phyloP scores from a whole-genome alignment of 2,329 filamentous ascomycete genomes.

The Xylariales sp. region DNA sequence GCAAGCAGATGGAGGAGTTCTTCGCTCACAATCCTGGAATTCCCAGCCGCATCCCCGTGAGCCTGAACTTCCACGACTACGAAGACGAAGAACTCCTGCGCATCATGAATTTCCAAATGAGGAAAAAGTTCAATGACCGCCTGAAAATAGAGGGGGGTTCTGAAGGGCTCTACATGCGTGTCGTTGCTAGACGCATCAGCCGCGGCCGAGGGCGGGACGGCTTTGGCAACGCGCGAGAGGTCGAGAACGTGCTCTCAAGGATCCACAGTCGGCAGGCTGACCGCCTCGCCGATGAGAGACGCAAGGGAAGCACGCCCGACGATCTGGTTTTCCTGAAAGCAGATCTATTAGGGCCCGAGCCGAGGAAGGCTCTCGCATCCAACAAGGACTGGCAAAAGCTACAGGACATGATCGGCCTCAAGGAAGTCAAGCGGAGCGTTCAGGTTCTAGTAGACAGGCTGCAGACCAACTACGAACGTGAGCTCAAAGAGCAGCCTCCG shows the following conservation, averaged over 20 bases:
- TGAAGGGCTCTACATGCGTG: conserved; percentile 58
- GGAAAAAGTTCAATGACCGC: conserved; percentile 43
- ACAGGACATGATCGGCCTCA: conserved; percentile 22
- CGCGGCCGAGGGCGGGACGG: conserved; percentile 58
- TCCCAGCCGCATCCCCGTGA: conserved; percentile 62
- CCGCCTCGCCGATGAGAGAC: conserved; percentile 46
- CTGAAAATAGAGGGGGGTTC: conserved; percentile 59
- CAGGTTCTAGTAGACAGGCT: conserved; percentile 31
- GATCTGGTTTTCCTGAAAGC: conserved; percentile 59
- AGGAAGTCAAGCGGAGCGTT: conserved; percentile 27
- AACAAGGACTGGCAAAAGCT: conserved; percentile 23
- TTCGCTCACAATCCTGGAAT: conserved; percentile 71
- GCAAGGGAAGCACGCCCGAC: conserved; percentile 36
- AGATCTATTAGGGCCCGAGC: conserved; percentile 61
- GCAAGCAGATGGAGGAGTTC: conserved; percentile 71
- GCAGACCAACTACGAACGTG: conserved; percentile 20
- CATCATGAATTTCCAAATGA: conserved; percentile 55
- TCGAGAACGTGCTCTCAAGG: conserved; percentile 56
- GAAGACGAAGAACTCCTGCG: conserved; percentile 56
- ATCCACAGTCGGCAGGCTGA: conserved; percentile 56
- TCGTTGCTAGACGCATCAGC: conserved; percentile 58
- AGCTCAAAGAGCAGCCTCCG: conserved; percentile 18
- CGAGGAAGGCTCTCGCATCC: conserved; percentile 9
- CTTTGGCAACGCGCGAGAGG: conserved; percentile 68
- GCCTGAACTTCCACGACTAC: conserved; percentile 67